These are phyloP conservation scores for Xylaria sp. DNA, from an alignment of 495 filamentous ascomycete genomes.

Conservation along the genomic window DNA sequence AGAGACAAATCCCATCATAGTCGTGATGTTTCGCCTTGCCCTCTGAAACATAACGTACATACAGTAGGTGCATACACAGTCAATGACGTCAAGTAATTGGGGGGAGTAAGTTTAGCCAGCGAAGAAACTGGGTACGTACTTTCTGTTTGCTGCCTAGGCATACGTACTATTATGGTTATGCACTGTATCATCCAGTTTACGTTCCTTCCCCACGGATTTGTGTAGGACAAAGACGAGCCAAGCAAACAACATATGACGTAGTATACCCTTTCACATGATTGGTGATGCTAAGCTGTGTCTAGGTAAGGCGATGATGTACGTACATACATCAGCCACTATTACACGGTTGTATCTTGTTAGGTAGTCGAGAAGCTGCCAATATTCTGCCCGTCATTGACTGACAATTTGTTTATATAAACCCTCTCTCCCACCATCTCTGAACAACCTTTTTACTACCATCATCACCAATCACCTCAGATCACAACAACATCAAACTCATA, in stretches of 20 bases:
- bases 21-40: neutral
- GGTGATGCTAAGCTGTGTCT: neutral
- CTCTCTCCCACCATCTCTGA: conserved; percentile 14
- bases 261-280: conserved; percentile 6
- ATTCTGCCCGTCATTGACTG: neutral
- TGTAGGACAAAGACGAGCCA: neutral
- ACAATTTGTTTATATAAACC: conserved; percentile 24
- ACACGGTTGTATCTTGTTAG: conserved; percentile 12
- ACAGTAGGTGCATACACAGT: neutral
- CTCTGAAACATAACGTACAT: neutral
- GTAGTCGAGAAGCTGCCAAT: neutral
- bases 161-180: no score
- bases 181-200: neutral
- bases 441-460: conserved; percentile 17
- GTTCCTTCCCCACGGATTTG: neutral
- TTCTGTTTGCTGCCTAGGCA: neutral
- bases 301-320: conserved; percentile 11
- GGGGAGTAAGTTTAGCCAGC: conserved; percentile 1
- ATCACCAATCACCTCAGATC: conserved; percentile 26
- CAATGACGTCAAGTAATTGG: conserved; percentile 22
- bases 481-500: conserved; percentile 29
- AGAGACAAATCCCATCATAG: neutral
- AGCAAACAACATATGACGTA: conserved; percentile 20
- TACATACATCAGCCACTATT: neutral
- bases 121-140: neutral